phyloP scores from a whole-genome alignment of 1,139 yeast genomes.

The Yarrowia galli region DNA sequence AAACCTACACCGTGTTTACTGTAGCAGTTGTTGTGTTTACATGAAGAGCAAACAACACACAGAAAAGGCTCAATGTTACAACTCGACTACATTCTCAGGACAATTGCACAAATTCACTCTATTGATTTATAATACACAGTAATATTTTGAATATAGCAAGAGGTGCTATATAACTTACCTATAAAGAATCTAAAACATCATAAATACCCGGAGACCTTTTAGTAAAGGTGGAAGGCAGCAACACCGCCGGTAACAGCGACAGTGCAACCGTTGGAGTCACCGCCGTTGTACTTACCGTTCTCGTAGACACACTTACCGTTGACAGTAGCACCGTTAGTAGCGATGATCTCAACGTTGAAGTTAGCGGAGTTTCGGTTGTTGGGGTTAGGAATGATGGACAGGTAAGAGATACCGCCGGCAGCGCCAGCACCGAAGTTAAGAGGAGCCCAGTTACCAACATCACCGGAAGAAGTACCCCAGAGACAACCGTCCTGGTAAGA shows the following conservation, averaged over 20 bases:
- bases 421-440: slow-evolving; percentile 92
- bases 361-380: slow-evolving; percentile 79
- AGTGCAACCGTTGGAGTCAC: slow-evolving; percentile 85
- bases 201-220: slow-evolving; percentile 40
- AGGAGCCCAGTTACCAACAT: slow-evolving; percentile 98
- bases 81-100: background rate
- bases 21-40: background rate
- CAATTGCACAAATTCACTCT: slow-evolving; percentile 11
- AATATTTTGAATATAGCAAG: slow-evolving; percentile 22
- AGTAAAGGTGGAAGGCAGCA: slow-evolving; percentile 75
- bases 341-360: slow-evolving; percentile 86
- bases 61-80: background rate
- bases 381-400: slow-evolving; percentile 95
- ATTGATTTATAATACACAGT: slow-evolving; percentile 28
- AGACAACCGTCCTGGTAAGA: slow-evolving; percentile 86
- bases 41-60: background rate
- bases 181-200: slow-evolving; percentile 37
- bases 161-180: slow-evolving; percentile 26
- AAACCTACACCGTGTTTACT: background rate
- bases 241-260: slow-evolving; percentile 84
- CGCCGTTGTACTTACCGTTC: slow-evolving; percentile 76
- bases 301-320: slow-evolving; percentile 82
- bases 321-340: slow-evolving; percentile 66
- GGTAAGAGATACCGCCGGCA: slow-evolving; percentile 77
- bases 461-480: slow-evolving; percentile 85